Conservation (phyloP, 305 asterid genomes). For the Fraxinus nigra region DNA sequence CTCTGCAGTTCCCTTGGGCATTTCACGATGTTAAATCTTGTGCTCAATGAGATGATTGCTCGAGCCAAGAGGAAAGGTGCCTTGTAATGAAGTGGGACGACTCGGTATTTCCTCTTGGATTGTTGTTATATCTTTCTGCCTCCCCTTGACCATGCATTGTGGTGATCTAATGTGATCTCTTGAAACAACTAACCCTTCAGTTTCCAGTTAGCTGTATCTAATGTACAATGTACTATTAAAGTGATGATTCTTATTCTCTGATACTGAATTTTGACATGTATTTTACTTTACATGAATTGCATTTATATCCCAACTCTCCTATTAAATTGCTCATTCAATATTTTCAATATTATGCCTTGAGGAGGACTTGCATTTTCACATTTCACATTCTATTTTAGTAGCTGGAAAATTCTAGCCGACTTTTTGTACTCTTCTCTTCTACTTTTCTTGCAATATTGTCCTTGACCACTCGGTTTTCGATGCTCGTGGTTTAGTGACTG, state of each 20-base stretch:
- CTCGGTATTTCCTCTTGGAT: neutral
- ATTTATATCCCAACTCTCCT: neutral
- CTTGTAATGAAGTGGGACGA: neutral
- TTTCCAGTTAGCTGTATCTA: neutral
- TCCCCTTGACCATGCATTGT: neutral
- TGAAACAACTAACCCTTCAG: neutral
- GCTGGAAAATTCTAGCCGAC: neutral
- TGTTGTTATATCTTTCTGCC: neutral
- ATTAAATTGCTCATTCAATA: neutral
- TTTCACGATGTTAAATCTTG: neutral
- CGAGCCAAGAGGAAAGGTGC: neutral
- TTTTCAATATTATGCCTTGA: neutral
- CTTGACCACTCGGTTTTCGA: neutral
- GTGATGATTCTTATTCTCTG: neutral
- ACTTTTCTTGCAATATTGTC: neutral
- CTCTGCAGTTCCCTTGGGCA: neutral
- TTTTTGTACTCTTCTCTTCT: neutral
- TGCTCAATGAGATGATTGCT: neutral
- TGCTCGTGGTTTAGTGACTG: neutral
- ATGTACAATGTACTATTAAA: neutral
- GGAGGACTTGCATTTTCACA: neutral
- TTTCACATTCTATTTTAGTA: neutral
- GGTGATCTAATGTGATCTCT: neutral
- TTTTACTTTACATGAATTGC: neutral
- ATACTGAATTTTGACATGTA: neutral